Base-by-base conservation (phyloP, 352 stramenopile species). In the Peronospora farinosa region DNA sequence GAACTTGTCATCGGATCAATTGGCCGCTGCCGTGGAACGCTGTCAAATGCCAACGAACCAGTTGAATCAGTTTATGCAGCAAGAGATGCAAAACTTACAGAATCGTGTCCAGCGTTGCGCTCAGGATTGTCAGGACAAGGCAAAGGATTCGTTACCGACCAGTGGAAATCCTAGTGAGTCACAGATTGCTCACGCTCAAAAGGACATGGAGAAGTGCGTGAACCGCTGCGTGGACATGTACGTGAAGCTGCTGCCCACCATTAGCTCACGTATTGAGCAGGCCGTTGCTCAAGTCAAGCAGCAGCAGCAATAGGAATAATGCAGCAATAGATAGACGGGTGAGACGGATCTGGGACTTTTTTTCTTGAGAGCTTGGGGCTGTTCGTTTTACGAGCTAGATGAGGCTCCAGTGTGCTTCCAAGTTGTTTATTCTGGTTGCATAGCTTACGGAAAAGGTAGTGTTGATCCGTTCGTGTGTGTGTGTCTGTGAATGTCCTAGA, bases 81-180 rank as follows among this genome's bases (percentile, higher is more conserved):
- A 82, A 36, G 84, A 94, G 64, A 75, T 94, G 64, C 74, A 89
- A 57, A 74, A 65, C 41, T 94, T 94, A 65, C 83, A 88, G 76
- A 80, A 78, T 63, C 83, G 83, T 50, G 72, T 94, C 15, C 81
- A 94, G 57, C 78, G 83, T 11, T 86, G 80, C 49, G 80, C 73
- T n/a, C 85, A 89, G 69, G 83, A 94, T 57, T 94, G 83, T 52
- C 80, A 94, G 66, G 83, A 94, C 62, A 79, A 74, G 47, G 81
- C 81, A 19, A 74, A 80, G 44, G 83, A 94, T 47, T 40, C 64
- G n/a, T 17, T 94, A 30, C 70, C 80, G 0, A 59, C 73, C n/a
- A 57, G 52, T 13, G 72, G 72, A 12, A 78, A 69, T 37, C 78
- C 79, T n/a, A 88, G 58, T 43, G 78, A 93, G 15, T 25, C 73